Base-by-base conservation (phyloP, 768 basidiomycete species). In the Russula vinacea region DNA sequence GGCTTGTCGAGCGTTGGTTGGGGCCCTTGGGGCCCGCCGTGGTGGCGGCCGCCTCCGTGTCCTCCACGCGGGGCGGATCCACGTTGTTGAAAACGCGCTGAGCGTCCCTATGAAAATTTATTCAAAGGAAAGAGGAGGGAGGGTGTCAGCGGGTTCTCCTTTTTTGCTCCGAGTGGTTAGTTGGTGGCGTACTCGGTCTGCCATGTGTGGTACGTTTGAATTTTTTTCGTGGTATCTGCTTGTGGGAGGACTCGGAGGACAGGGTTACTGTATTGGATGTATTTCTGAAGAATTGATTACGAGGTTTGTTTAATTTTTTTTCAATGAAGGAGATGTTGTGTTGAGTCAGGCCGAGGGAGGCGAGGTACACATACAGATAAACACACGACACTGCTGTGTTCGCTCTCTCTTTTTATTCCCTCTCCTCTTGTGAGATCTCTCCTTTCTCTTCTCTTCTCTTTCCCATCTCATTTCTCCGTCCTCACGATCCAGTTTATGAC, bases 1-100 rank as follows among this genome's bases (percentile, higher is more conserved):
- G 90, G 91, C 73, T 90, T 92, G 70, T 93, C 83, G 72, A 84
- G 78, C 13, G 81, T 74, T 37, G 81, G 79, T 57, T 78, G 78
- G 19, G 80, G 72, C 33, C 80, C 81, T 40, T 77, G 76, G 7
- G 78, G 78, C 14, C 80, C 80, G 22, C 79, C 79, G 45, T 83
- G 80, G 62, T 87, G 80, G 29, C 44, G 44, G 4, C 44, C 10
- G 17, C 81, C 80, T 37, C 80, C 76, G 32, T 44, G 44, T 44
- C 80, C n/a, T n/a, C n/a, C 76, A n/a, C 63, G 58, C 9, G 56
- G 10, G 24, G 53, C 33, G 14, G 39, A 78, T 74, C 45, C 78
- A 74, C 17, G 78, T 77, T 45, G 84, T 76, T 35, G 16, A 11
- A 9, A 77, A 72, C 83, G 77, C 63, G 75, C 72, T 65, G 78